These are phyloP conservation scores for Alternaria triticimaculans DNA, from an alignment of 2,329 filamentous ascomycete genomes.

Conservation along the genomic window DNA sequence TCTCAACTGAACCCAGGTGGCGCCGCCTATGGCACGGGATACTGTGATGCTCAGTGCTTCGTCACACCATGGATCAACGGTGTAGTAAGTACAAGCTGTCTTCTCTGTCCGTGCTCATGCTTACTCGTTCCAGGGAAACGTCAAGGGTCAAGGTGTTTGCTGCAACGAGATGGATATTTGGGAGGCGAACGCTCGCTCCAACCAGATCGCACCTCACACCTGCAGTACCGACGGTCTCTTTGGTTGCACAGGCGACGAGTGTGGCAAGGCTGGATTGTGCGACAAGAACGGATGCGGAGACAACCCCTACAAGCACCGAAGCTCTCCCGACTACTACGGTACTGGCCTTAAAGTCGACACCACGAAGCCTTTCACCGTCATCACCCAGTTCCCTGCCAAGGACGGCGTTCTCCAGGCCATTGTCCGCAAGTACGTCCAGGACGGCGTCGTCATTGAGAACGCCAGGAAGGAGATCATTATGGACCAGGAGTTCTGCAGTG, in stretches of 20 bases:
- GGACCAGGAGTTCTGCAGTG: slow-evolving; percentile 40
- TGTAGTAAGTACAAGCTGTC: slow-evolving; percentile 34
- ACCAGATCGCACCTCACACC: slow-evolving; percentile 57
- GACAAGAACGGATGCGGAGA: slow-evolving; percentile 47
- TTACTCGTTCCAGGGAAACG: slow-evolving; percentile 51
- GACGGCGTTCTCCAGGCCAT: slow-evolving; percentile 66
- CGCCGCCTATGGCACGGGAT: slow-evolving; percentile 67
- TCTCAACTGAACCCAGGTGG: slow-evolving; percentile 55
- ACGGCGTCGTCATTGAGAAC: slow-evolving; percentile 66
- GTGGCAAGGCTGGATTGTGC: slow-evolving; percentile 42
- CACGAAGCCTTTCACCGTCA: slow-evolving; percentile 66
- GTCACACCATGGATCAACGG: slow-evolving; percentile 48
- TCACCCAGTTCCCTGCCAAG: slow-evolving; percentile 70
- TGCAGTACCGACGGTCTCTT: slow-evolving; percentile 56
- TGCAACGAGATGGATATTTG: slow-evolving; percentile 65
- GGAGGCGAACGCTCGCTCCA: slow-evolving; percentile 60
- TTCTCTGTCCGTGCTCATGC: slow-evolving; percentile 36
- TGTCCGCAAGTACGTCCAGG: slow-evolving; percentile 70
- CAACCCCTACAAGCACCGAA: slow-evolving; percentile 39
- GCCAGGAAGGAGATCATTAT: slow-evolving; percentile 48
- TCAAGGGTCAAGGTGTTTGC: slow-evolving; percentile 56
- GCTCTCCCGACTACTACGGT: slow-evolving; percentile 38
- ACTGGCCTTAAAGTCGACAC: slow-evolving; percentile 61
- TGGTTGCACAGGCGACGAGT: slow-evolving; percentile 51
- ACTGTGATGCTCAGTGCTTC: slow-evolving; percentile 58